Evolutionary conservation across 352 stramenopile species (phyloP).

Genomic region (Hyaloperonospora brassicae): DNA sequence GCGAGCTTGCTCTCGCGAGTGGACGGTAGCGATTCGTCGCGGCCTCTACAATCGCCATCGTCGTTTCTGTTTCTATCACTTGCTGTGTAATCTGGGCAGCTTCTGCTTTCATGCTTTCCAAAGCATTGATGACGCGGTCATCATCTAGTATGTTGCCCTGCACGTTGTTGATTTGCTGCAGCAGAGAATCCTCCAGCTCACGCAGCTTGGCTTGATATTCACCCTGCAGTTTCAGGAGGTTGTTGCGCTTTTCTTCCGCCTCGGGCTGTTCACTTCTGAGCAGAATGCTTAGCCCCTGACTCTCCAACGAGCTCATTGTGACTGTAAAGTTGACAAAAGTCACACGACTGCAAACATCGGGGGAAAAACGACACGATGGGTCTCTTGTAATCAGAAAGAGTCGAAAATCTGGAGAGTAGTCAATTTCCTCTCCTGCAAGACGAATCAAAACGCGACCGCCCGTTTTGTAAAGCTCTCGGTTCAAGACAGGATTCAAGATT

Average conservation of each 20-base stretch:
- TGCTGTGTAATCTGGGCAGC: constrained; percentile 93
- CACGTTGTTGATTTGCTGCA: constrained; percentile 97
- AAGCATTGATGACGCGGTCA: constrained; percentile 96
- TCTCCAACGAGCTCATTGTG: constrained; percentile 96
- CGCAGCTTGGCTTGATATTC: constrained; percentile 96
- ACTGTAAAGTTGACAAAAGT: constrained; percentile 99
- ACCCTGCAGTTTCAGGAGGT: constrained; percentile 95
- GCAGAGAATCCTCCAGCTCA: constrained; percentile 96
- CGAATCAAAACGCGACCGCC: constrained; percentile 96
- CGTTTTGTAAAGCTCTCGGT: constrained; percentile 97
- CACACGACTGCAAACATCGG: constrained; percentile 98
- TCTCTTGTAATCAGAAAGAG: constrained; percentile 99
- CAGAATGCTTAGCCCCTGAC: constrained; percentile 93
- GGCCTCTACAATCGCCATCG: constrained; percentile 77
- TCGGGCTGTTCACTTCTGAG: constrained; percentile 96
- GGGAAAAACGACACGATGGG: constrained; percentile 93
- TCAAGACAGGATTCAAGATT: constrained; percentile 99
- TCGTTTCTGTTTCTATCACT: constrained; percentile 72
- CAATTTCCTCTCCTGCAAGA: constrained; percentile 98
- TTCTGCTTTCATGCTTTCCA: constrained; percentile 98
- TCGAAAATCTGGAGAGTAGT: constrained; percentile 98
- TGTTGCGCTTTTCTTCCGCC: constrained; percentile 93
- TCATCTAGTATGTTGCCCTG: constrained; percentile 99
- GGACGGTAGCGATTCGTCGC: constrained; percentile 94
- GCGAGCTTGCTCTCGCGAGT: constrained; percentile 85